Evolutionary conservation across 257 asterid genomes (phyloP), one percentile per base, ranked within the genome.

Genomic region (Lavandula angustifolia): DNA sequence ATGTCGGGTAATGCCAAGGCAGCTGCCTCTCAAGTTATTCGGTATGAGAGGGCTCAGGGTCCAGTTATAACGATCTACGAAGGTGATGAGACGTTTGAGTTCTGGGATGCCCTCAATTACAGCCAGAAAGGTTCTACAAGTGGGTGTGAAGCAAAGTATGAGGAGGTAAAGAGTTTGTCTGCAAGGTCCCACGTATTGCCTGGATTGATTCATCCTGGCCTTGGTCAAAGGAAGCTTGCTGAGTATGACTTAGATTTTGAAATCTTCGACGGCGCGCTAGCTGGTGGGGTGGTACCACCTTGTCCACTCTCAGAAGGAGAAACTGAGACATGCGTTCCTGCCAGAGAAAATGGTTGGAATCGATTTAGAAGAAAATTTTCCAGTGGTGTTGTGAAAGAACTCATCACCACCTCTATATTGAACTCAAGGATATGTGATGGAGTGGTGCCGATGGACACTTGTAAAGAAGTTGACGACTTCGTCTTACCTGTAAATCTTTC

Each of bases 281-380:
- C 87, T 12, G 89, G 89, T 68, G 95, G 94, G 37, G 89, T 88
- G 32, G 85, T 84, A 17, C 96, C 98, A 1, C 86, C 87, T 59
- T 80, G 77, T 66, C 82, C 90, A 12, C 71, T 76, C 32, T 62
- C 86, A 2, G 89, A 69, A 46, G 57, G 82, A 5, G 96, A 76
- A 63, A 69, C 84, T 0, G 95, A 82, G 79, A 82, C 81, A 6
- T 60, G 82, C 43, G 81, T 84, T 64, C 98, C 96, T 27, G 86
- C 86, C 12, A 75, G 87, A 47, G 87, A 76, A 60, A 84, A 76
- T 64, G 84, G 89, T 29, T 88, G 96, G 98, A 81, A 81, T 54
- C 74, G 84, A 73, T 71, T 83, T 79, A 81, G 94, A 53, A 67
- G 72, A 73, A 85, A 84, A 48, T 64, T 81, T 60, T 70, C 74